Evolutionary conservation across 176 grass and related monocot species (phyloP).

Genomic region (Aegilops tauschii): DNA sequence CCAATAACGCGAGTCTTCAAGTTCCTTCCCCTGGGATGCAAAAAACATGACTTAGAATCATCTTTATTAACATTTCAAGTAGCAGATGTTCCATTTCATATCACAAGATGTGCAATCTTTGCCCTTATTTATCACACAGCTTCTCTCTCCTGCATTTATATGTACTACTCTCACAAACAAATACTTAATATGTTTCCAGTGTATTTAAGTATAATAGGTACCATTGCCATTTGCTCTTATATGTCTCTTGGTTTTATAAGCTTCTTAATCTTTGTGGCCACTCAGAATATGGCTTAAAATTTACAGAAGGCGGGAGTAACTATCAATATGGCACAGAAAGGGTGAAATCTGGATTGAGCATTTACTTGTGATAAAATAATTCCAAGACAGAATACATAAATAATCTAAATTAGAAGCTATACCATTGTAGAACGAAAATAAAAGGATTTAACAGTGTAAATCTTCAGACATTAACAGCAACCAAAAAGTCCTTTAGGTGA

Average conservation of each 20-base stretch:
- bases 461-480: background rate
- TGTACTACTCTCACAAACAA: background rate
- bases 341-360: background rate
- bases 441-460: background rate
- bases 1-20: conserved; percentile 93
- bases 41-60: conserved; percentile 3
- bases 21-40: conserved; percentile 60
- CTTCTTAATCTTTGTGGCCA: background rate
- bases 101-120: background rate
- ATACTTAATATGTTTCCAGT: background rate
- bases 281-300: background rate
- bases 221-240: background rate
- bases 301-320: background rate
- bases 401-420: background rate
- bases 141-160: background rate
- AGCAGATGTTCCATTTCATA: background rate
- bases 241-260: background rate
- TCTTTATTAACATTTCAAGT: background rate
- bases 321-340: background rate
- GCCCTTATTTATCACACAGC: background rate
- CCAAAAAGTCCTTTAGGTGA: background rate
- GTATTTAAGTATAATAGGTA: background rate
- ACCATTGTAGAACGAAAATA: background rate
- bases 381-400: background rate
- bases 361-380: conserved; percentile 6